Evolutionary conservation across 2,329 filamentous ascomycete species (phyloP).

Genomic region (Karstenula rhodostoma): DNA sequence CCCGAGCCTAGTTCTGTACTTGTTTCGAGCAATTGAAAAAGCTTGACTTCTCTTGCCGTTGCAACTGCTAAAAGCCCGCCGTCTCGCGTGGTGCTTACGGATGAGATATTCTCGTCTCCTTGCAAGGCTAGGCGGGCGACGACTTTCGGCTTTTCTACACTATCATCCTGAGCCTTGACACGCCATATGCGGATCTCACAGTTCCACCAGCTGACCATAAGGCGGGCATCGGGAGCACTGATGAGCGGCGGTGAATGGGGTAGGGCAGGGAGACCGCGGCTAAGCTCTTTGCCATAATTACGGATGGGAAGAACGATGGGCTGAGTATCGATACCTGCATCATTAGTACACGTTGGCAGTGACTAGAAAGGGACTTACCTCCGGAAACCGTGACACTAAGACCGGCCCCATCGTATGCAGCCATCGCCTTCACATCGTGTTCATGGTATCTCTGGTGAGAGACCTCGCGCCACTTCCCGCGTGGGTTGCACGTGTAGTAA

Average conservation of each 20-base stretch:
- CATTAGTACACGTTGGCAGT: constrained; percentile 37
- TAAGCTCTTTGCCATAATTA: constrained; percentile 79
- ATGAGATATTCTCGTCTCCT: constrained; percentile 83
- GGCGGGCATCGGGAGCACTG: constrained; percentile 75
- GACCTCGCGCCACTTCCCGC: constrained; percentile 76
- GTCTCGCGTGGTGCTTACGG: constrained; percentile 73
- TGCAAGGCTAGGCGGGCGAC: constrained; percentile 52
- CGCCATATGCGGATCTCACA: constrained; percentile 86
- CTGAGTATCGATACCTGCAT: constrained; percentile 79
- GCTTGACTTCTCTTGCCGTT: constrained; percentile 76
- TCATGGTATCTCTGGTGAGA: constrained; percentile 86
- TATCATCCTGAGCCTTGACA: constrained; percentile 59
- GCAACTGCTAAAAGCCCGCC: constrained; percentile 79
- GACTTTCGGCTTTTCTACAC: constrained; percentile 53
- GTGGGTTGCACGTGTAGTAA: constrained; percentile 72
- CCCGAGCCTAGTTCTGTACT: constrained; percentile 63
- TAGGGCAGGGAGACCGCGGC: constrained; percentile 81
- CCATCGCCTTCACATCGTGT: constrained; percentile 95
- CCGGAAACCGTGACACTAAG: constrained; percentile 91
- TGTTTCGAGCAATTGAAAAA: constrained; percentile 72
- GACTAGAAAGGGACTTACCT: constrained; percentile 63
- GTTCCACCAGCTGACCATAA: constrained; percentile 93
- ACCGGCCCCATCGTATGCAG: constrained; percentile 82
- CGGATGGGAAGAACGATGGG: constrained; percentile 83
- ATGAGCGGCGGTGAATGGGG: constrained; percentile 79